Base-by-base conservation (phyloP, 306 rosid species). In the Rosa persica region DNA sequence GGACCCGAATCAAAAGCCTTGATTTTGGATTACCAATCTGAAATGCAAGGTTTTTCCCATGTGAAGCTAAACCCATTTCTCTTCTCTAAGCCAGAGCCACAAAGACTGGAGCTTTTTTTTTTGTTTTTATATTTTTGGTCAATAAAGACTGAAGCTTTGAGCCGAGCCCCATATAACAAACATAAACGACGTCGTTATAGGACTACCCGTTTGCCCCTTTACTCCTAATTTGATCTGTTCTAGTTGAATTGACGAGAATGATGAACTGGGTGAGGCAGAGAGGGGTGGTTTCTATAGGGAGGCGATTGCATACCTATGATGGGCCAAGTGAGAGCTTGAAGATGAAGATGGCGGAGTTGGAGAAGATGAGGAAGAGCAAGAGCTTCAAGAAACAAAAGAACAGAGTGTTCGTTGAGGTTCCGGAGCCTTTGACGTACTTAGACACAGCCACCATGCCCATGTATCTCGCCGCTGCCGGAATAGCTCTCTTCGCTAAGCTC, bases 371-470 rank as follows among this genome's bases (percentile, higher is more conserved):
- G 84, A 89, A 78, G 85, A 62, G 67, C 46, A 65, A 19, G 79
- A 82, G 60, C n/a, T 61, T 82, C 17, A 81, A 57, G 55, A 75
- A 34, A 61, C 38, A 82, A 66, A 83, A 86, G 86, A 78, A 88
- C 77, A 64, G 86, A 86, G 85, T 84, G 85, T 79, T 91, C 58
- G 93, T 95, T 12, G 88, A 85, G n/a, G 88, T 92, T 70, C 98
- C 98, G 0, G 93, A 91, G 81, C 87, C 92, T 16, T 55, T 70
- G 36, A 76, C 93, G 20, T 91, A 75, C 81, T 93, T 95, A 12
- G 98, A 95, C 83, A 92, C 96, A 30, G 90, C 97, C 38, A 78
- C 98, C 49, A 74, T 92, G 87, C 97, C 98, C 61, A 87, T 92
- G 98, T 73, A 89, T 73, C 88, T 84, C 80, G 16, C 84, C 36